Evolutionary conservation across 441 rosid species (phyloP).

Genomic region (Eruca vesicaria): DNA sequence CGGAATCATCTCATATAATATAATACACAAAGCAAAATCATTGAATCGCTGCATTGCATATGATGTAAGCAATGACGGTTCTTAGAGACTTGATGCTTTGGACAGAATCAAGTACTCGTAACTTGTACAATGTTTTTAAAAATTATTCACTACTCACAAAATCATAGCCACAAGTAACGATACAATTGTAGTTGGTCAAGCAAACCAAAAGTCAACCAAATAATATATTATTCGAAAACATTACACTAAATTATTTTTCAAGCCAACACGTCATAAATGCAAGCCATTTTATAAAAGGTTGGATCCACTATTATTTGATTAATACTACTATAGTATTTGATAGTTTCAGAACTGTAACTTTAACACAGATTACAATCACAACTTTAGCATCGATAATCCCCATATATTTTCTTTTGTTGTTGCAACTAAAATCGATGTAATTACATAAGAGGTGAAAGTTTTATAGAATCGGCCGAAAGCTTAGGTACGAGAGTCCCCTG

Average conservation of each 20-base stretch:
- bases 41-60: neutral
- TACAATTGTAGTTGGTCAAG: constrained; percentile 3
- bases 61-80: constrained; percentile 27
- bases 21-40: neutral
- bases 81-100: neutral
- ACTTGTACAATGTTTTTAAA: neutral
- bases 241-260: neutral
- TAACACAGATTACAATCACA: constrained; percentile 3
- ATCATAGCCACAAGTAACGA: constrained; percentile 16
- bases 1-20: neutral
- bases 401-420: neutral
- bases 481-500: constrained; percentile 49
- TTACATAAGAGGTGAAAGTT: constrained; percentile 4
- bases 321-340: neutral
- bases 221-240: neutral
- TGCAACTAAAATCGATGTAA: neutral
- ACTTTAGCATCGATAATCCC: neutral
- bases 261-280: constrained; percentile 24
- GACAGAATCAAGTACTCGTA: neutral
- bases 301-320: neutral
- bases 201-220: constrained; percentile 21
- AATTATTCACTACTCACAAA: constrained; percentile 7
- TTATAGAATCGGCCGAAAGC: constrained; percentile 16
- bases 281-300: neutral
- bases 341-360: neutral